Percentiles rank a stretch among this genome's conserved stretches.
Conservation (phyloP, 441 rosid species). For the Kokia cookei region DNA sequence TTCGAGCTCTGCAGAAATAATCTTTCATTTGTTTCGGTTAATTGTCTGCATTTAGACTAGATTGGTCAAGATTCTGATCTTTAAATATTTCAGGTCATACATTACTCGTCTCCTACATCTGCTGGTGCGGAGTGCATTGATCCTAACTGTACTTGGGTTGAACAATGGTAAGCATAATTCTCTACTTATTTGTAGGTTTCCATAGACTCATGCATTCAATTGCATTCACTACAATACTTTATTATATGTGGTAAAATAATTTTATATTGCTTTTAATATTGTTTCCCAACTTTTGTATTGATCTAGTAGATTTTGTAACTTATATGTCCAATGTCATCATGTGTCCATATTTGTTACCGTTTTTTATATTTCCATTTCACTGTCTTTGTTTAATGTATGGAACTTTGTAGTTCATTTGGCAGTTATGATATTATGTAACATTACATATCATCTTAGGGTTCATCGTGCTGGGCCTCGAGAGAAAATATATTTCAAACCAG, state of each 20-base stretch:
- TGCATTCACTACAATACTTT: background rate
- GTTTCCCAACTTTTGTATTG: background rate
- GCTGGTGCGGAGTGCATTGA: constrained; percentile 97
- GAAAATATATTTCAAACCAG: constrained; percentile 85
- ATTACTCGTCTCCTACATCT: constrained; percentile 74
- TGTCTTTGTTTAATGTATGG: background rate
- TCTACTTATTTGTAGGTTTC: background rate
- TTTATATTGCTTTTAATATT: background rate
- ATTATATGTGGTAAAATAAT: background rate
- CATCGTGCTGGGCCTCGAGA: constrained; percentile 98
- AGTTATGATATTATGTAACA: background rate
- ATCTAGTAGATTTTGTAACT: background rate
- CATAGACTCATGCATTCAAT: background rate
- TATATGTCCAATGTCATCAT: background rate
- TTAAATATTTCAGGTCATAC: constrained; percentile 52
- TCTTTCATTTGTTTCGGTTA: background rate
- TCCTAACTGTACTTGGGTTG: constrained; percentile 86
- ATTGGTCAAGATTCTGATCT: background rate
- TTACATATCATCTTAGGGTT: constrained; percentile 45
- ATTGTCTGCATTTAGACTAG: background rate
- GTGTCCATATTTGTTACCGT: background rate
- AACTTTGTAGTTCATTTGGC: background rate
- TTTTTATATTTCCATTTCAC: background rate
- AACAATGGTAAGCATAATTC: constrained; percentile 66
- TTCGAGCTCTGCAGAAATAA: background rate